Conservation (phyloP, 1,139 yeast species). For the Spathaspora sp. region DNA sequence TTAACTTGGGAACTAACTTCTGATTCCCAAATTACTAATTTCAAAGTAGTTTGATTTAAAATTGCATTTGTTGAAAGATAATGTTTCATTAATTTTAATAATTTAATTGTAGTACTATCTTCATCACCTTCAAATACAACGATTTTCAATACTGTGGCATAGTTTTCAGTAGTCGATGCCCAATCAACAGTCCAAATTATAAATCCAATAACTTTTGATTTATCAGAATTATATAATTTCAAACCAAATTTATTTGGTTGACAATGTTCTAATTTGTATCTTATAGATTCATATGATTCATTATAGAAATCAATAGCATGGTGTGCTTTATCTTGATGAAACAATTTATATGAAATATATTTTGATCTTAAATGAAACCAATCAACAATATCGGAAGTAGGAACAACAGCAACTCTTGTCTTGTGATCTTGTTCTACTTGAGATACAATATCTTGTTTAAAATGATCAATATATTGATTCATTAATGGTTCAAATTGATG, state of each 20-base stretch:
- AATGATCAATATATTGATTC: constrained; percentile 22
- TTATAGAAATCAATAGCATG: constrained; percentile 22
- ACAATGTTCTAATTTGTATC: constrained; percentile 19
- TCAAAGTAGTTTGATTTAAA: constrained; percentile 13
- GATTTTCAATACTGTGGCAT: constrained; percentile 31
- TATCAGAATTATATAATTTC: constrained; percentile 18
- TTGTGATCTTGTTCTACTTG: constrained; percentile 26
- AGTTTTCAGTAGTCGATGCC: constrained; percentile 18
- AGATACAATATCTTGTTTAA: constrained; percentile 16
- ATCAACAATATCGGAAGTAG: constrained; percentile 33
- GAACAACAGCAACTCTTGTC: constrained; percentile 29
- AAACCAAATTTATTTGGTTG: constrained; percentile 36
- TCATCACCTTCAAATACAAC: constrained; percentile 23
- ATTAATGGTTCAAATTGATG: constrained; percentile 33
- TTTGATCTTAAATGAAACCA: constrained; percentile 49
- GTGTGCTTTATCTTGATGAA: constrained; percentile 16
- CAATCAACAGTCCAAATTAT: constrained; percentile 46
- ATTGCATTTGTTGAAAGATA: constrained; percentile 13
- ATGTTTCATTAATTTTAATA: constrained; percentile 25
- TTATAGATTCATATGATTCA: constrained; percentile 26
- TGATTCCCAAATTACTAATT: constrained; percentile 38
- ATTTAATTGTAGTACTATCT: constrained; percentile 18
- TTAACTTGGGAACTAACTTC: constrained; percentile 22
- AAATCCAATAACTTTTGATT: constrained; percentile 24
- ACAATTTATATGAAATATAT: constrained; percentile 31